Conservation (phyloP, 2,329 filamentous ascomycete species). For the Fusarium drepaniforme region DNA sequence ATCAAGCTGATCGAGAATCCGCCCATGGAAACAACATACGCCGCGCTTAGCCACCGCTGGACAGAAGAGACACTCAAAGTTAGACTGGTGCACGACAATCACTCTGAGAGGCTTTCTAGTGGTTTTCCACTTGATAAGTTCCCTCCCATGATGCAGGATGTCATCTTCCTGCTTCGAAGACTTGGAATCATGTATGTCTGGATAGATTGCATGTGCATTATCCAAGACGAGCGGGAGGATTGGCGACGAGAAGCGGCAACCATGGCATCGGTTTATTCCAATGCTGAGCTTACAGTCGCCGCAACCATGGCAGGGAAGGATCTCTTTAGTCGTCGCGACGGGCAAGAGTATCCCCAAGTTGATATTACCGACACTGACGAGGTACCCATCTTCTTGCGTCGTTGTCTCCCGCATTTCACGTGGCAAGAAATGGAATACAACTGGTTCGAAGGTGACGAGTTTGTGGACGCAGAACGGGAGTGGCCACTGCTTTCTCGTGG, state of each 20-base stretch:
- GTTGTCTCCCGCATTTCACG: background rate
- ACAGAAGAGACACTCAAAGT: background rate
- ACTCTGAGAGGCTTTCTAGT: background rate
- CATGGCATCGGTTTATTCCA: slow-evolving; percentile 4
- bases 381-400: background rate
- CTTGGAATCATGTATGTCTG: slow-evolving; percentile 4
- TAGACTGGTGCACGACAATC: background rate
- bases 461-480: background rate
- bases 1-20: background rate
- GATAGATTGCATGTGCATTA: slow-evolving; percentile 15
- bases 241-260: slow-evolving; percentile 9
- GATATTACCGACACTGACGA: background rate
- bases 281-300: background rate
- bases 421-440: background rate
- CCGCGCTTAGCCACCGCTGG: background rate
- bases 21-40: background rate
- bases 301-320: background rate
- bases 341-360: background rate
- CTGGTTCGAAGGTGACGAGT: background rate
- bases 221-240: slow-evolving; percentile 11
- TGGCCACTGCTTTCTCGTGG: background rate
- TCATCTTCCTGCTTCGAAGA: background rate
- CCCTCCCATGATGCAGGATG: background rate
- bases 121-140: background rate
- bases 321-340: background rate